Conservation (phyloP, 2,329 filamentous ascomycete species). For the Scytalidium lignicola region DNA sequence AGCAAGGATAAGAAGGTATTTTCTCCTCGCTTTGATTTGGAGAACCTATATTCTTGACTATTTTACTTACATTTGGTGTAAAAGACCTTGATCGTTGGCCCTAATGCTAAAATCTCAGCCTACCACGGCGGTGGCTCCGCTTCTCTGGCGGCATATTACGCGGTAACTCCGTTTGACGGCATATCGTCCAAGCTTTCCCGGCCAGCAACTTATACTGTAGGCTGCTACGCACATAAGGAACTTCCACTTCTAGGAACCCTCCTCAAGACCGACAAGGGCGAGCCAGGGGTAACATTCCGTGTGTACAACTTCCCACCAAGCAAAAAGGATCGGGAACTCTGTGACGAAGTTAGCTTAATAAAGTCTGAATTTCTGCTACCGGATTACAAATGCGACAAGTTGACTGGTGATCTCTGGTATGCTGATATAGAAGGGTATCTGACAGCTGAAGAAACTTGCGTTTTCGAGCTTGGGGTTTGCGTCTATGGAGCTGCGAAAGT, state of each 20-base stretch:
- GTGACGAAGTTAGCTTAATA: conserved; percentile 45
- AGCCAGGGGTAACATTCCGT: conserved; percentile 54
- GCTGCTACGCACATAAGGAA: conserved; percentile 60
- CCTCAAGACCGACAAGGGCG: conserved; percentile 46
- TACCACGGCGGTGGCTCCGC: conserved; percentile 63
- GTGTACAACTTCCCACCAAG: conserved; percentile 55
- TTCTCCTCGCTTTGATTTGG: background rate
- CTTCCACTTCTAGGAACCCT: conserved; percentile 52
- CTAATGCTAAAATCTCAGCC: conserved; percentile 50
- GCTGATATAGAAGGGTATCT: conserved; percentile 32
- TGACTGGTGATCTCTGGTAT: conserved; percentile 33
- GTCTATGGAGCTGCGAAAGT: conserved; percentile 30
- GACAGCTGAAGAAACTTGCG: conserved; percentile 23
- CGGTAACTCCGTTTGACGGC: conserved; percentile 67
- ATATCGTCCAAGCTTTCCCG: conserved; percentile 50
- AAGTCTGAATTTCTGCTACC: conserved; percentile 39
- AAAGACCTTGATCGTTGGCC: conserved; percentile 52
- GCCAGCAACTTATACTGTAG: conserved; percentile 48
- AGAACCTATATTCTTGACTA: background rate
- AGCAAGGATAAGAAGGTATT: conserved; percentile 50
- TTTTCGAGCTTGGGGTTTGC: conserved; percentile 28
- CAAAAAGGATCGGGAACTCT: conserved; percentile 36
- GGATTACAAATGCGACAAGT: conserved; percentile 41
- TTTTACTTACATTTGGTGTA: conserved; percentile 1
- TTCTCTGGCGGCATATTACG: conserved; percentile 55